Evolutionary conservation across 73 alveolate species (phyloP).

Genomic region (Urostyla sp.): DNA sequence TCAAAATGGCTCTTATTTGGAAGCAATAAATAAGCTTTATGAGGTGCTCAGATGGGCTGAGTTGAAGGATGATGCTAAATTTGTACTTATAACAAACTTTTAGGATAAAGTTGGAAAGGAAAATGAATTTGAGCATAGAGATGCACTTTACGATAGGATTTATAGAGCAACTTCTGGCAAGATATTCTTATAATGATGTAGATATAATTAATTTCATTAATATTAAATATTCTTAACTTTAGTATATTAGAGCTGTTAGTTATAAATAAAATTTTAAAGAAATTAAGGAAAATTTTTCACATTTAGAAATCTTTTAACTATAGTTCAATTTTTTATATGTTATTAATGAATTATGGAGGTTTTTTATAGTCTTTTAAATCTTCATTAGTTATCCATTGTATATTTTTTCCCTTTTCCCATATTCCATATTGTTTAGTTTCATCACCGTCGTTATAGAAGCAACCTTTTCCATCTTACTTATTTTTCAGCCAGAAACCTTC

Average conservation of each 20-base stretch:
- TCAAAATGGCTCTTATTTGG: conserved; percentile 74
- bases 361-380: no score
- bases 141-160: conserved; percentile 88
- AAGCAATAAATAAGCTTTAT: conserved; percentile 83
- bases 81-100: conserved; percentile 70
- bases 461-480: neutral
- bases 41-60: conserved; percentile 91
- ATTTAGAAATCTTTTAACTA: neutral
- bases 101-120: conserved; percentile 50
- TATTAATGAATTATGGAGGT: no score
- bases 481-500: neutral
- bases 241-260: neutral
- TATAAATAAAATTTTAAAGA: neutral
- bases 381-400: no score
- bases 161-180: conserved; percentile 92
- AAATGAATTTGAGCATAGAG: conserved; percentile 75
- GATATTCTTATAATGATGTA: conserved; percentile 1
- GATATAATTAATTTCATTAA: conserved; percentile 10
- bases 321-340: neutral
- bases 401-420: no score
- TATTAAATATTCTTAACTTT: neutral
- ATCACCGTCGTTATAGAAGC: no score
- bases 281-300: neutral
- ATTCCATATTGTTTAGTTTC: no score
- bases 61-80: conserved; percentile 70